Base-by-base conservation (phyloP, 2,329 filamentous ascomycete genomes). In the Fusarium pseudocircinatum region DNA sequence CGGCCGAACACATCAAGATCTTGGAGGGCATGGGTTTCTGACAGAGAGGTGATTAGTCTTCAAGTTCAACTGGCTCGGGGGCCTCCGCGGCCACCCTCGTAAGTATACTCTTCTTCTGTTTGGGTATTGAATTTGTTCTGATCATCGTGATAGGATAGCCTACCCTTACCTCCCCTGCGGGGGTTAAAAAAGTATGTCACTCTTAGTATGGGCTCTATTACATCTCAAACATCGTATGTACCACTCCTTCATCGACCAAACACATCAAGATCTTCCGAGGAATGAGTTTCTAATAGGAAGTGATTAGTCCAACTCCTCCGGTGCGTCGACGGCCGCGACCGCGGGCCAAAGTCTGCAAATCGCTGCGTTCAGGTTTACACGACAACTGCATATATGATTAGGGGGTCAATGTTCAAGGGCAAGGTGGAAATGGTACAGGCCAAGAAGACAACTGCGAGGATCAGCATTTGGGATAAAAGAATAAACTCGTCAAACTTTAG, bases 371-470 rank as follows among this genome's bases (percentile, higher is more conserved):
- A n/a, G 14, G 2, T 16, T 30, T n/a, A 12, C 26, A 47, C 20
- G 2, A 7, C 44, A 30, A 43, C 7, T 0, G 20, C 4, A 2
- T n/a, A n/a, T 22, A 30, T 47, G 2, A 12, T 30, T 12, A 6
- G 26, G 26, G 8, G 20, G 4, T 10, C 18, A 20, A 6, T n/a
- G 44, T 16, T 47, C 20, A 30, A 44, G 13, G 43, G 18, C 7
- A 7, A 44, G 11, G 13, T 20, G 12, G 13, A 11, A 18, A 30
- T 18, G 28, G 46, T 10, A 50, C 46, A 24, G 8, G 7, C 28
- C 46, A 32, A 24, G 46, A 32, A n/a, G 11, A n/a, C 30, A 22
- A 20, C 28, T 34, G 20, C 11, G 5, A 24, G 28, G 22, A 18
- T n/a, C 11, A 24, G 16, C 2, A 18, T 34, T 14, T 10, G 9